phyloP scores from a whole-genome alignment of 306 rosid genomes.

The Notholithocarpus densiflorus region DNA sequence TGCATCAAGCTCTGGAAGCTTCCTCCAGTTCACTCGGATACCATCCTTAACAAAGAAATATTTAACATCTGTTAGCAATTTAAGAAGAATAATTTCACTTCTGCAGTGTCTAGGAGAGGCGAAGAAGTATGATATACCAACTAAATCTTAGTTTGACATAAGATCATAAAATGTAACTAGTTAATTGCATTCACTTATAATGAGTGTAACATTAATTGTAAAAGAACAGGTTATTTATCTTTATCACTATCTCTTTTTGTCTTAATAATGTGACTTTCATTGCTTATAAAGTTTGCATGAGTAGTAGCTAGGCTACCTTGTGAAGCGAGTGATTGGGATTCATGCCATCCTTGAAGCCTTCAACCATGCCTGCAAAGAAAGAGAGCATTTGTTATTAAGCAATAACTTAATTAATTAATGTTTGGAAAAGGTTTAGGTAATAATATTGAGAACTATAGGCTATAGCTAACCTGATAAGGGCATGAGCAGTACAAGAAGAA shows the following conservation, averaged over 20 bases:
- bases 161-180: too few relatives aligned
- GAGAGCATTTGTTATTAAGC: not conserved
- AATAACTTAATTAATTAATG: not conserved
- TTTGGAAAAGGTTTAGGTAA: not conserved
- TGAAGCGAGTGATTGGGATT: constrained; percentile 30
- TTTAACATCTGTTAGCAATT: not conserved
- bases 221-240: not conserved
- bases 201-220: not conserved
- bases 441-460: not conserved
- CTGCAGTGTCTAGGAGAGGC: too few relatives aligned
- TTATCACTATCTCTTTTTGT: not conserved
- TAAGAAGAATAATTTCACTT: too few relatives aligned
- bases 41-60: constrained; percentile 39
- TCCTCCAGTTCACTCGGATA: constrained; percentile 41
- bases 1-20: constrained; percentile 37
- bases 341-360: constrained; percentile 50
- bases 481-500: constrained; percentile 44
- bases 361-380: constrained; percentile 37
- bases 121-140: not conserved
- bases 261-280: not conserved
- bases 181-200: not conserved
- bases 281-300: not conserved
- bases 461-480: constrained; percentile 51
- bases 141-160: too few relatives aligned
- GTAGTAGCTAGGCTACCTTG: constrained; percentile 35